These are phyloP conservation scores for Eutypella sp. DNA, from an alignment of 2,329 filamentous ascomycete genomes.

Conservation along the genomic window DNA sequence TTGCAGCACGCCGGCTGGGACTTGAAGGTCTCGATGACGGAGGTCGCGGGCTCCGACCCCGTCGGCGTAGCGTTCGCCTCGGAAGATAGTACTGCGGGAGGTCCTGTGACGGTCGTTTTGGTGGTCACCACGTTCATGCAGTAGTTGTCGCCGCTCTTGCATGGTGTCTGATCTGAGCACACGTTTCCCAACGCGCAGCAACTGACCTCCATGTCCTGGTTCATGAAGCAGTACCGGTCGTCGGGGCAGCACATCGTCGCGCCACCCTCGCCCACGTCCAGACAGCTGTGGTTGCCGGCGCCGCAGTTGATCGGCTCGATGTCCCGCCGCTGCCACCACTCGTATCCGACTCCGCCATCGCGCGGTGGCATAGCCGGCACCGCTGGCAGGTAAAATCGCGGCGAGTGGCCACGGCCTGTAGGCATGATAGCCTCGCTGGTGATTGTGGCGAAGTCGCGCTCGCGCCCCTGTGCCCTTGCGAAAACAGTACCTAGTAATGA, in stretches of 20 bases:
- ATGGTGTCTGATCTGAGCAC: constrained; percentile 12
- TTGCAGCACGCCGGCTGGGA: constrained; percentile 13
- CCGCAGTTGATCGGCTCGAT: constrained; percentile 7
- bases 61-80: not conserved
- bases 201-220: constrained; percentile 9
- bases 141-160: constrained; percentile 8
- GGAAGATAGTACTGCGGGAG: not conserved
- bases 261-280: constrained; percentile 11
- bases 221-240: constrained; percentile 20
- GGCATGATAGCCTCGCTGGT: not conserved
- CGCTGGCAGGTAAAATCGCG: not conserved
- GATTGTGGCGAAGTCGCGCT: not conserved
- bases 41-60: not conserved
- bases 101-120: constrained; percentile 1
- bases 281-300: constrained; percentile 14
- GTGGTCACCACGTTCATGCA: constrained; percentile 14
- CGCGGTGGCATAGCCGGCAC: not conserved
- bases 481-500: no score
- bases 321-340: not conserved
- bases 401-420: not conserved
- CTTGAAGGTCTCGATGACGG: not conserved
- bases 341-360: not conserved
- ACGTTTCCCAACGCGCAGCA: constrained; percentile 17
- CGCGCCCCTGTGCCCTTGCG: not conserved
- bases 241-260: constrained; percentile 15